Base-by-base conservation (phyloP, 805 yeast species). In the Kuraishia borneana region DNA sequence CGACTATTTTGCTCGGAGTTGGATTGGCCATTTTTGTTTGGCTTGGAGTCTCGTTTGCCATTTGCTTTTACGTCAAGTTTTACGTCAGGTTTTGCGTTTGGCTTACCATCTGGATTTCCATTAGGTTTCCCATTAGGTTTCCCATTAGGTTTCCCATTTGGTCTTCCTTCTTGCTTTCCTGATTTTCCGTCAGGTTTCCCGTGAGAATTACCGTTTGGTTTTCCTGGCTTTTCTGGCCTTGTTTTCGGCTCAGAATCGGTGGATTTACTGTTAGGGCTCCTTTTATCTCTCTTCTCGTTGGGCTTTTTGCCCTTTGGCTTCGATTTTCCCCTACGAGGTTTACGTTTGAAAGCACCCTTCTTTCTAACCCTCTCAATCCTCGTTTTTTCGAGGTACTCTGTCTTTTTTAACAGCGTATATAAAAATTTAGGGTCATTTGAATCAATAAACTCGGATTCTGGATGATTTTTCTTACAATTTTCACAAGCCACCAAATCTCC, bases 351-450 rank as follows among this genome's bases (percentile, higher is more conserved):
- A 14, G 9, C 14, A 14, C 18, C 21, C 5, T n/a, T 21, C 18
- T n/a, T 21, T 6, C n/a, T 16, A 6, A 30, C 23, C 28, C 28
- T 16, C 13, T 10, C 16, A 6, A 25, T 25, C 28, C 10, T 21
- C 10, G 23, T 10, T 21, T 10, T 21, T 10, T 10, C 7, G 9
- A 21, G 23, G 25, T 30, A 30, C 32, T 60, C 77, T 41, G 64
- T 67, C 26, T 73, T 58, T 1, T 75, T 76, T 21, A 74, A 50
- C 19, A 68, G 53, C 10, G 56, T 63, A 32, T 56, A 65, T 14
- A 73, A 48, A 39, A 73, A 73, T 16, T n/a, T n/a, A n/a, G n/a
- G n/a, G n/a, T n/a, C 37, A 5, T 33, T 34, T n/a, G 29, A 26
- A 5, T 6, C 17, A 1, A 35, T 33, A 5, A 41, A 31, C 1